A percentile compares a stretch with the other conserved stretches of the same genome.
phyloP scores from a whole-genome alignment of 2,329 filamentous ascomycete genomes.

The Beauveria medogensis region DNA sequence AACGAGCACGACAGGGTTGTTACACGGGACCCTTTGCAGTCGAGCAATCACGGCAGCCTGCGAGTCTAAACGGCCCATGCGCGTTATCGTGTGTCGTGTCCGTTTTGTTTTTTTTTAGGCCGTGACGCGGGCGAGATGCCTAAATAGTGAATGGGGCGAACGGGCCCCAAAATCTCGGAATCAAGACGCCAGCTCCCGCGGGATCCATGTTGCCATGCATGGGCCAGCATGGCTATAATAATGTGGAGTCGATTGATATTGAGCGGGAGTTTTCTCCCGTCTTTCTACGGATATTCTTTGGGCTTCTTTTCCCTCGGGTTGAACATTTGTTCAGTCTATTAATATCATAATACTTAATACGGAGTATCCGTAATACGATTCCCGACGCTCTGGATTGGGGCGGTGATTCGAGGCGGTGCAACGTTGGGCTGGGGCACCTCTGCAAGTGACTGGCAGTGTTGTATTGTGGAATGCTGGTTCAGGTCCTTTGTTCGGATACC shows the following conservation, averaged over 20 bases:
- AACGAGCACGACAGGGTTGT: neutral
- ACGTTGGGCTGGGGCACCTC: neutral
- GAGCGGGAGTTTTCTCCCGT: neutral
- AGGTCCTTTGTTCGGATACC: neutral
- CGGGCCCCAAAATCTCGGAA: neutral
- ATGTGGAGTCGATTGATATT: neutral
- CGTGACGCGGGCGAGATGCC: neutral
- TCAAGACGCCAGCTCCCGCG: neutral
- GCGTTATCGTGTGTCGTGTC: neutral
- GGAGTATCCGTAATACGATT: neutral
- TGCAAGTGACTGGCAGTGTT: too few relatives aligned
- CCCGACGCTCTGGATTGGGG: neutral
- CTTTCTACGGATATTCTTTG: neutral
- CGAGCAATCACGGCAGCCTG: neutral
- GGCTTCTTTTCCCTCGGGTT: neutral
- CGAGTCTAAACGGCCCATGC: neutral
- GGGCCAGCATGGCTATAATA: too few relatives aligned
- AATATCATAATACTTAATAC: too few relatives aligned
- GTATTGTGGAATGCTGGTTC: neutral
- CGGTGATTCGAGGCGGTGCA: neutral
- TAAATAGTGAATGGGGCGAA: neutral
- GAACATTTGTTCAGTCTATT: neutral
- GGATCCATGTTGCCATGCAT: neutral
- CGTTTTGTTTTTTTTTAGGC: neutral
- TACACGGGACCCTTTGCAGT: neutral